Conservation (phyloP, 441 rosid species). For the Biscutella laevigata region DNA sequence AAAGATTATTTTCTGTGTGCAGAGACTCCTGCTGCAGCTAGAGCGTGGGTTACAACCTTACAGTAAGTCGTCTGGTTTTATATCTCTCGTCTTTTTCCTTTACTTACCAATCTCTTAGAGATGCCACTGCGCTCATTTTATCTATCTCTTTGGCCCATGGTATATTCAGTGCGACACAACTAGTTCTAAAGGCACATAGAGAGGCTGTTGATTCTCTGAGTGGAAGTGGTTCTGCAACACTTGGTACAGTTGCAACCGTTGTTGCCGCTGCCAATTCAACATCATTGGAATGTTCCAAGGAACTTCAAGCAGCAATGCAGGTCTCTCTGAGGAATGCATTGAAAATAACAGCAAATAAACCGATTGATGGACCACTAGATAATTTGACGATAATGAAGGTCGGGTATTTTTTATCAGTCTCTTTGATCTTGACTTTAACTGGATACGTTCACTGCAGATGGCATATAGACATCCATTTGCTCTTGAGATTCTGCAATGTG, state of each 20-base stretch:
- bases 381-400: slow-evolving; percentile 94
- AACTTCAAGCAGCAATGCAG: slow-evolving; percentile 96
- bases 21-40: slow-evolving; percentile 92
- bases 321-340: slow-evolving; percentile 82
- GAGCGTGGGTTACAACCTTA: slow-evolving; percentile 92
- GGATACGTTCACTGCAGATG: not conserved
- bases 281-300: slow-evolving; percentile 79
- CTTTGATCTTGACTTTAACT: not conserved
- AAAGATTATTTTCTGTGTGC: slow-evolving; percentile 92
- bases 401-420: not conserved
- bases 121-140: not conserved
- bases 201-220: slow-evolving; percentile 93
- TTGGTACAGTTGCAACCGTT: slow-evolving; percentile 89
- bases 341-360: slow-evolving; percentile 48
- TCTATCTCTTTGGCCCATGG: too few species aligned
- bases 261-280: slow-evolving; percentile 98
- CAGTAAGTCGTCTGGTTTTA: slow-evolving; percentile 47
- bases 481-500: slow-evolving; percentile 1
- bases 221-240: slow-evolving; percentile 76
- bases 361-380: slow-evolving; percentile 81
- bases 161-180: slow-evolving; percentile 90
- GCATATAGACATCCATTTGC: not conserved
- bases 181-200: slow-evolving; percentile 89
- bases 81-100: not conserved
- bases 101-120: not conserved